Evolutionary conservation across 768 basidiomycete genomes (phyloP), one percentile per base, ranked within the genome.

Genomic region (Leucosporidium yakuticum): DNA sequence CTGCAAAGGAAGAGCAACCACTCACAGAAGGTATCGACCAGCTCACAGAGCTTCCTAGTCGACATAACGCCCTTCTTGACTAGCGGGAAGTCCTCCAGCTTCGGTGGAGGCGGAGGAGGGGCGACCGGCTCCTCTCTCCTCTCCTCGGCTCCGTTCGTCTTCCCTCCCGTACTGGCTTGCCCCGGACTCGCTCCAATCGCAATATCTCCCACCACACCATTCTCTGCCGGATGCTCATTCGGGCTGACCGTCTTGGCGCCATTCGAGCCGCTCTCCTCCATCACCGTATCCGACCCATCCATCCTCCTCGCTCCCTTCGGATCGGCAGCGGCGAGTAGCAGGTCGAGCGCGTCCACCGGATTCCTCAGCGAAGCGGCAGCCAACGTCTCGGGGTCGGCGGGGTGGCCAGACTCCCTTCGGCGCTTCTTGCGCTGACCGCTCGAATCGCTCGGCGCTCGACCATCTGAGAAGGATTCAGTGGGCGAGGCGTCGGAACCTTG

Each of bases 1-100:
- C n/a, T n/a, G n/a, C 70, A 74, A 51, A 74, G 54, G 60, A 70
- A 66, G 57, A 70, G 71, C 53, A 66, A 65, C 23, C 69, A 39
- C 3, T 34, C 31, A 49, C 73, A 73, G 54, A 74, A 74, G 23
- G 60, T 57, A 21, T 73, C 64, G 27, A 74, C 68, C 56, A 67
- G 69, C 21, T 65, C 64, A 29, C 34, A 60, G 4, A 74, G 64
- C 58, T 63, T 54, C 31, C 50, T 23, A 20, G 36, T 39, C 5
- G 62, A 57, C 23, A 74, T 29, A 7, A 65, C 47, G 8, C 66
- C 67, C 32, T 60, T 65, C 7, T 67, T 53, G 25, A 73, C 62
- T 2, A 74, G 64, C 39, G 67, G 67, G 60, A 69, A 70, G 36
- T 65, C 64, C 3, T 21, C 17, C 14, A 54, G 62, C 25, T 23